Evolutionary conservation across 495 filamentous ascomycete species (phyloP), one percentile per base, ranked within the genome.

Genomic region (Wilcoxina mikolae): DNA sequence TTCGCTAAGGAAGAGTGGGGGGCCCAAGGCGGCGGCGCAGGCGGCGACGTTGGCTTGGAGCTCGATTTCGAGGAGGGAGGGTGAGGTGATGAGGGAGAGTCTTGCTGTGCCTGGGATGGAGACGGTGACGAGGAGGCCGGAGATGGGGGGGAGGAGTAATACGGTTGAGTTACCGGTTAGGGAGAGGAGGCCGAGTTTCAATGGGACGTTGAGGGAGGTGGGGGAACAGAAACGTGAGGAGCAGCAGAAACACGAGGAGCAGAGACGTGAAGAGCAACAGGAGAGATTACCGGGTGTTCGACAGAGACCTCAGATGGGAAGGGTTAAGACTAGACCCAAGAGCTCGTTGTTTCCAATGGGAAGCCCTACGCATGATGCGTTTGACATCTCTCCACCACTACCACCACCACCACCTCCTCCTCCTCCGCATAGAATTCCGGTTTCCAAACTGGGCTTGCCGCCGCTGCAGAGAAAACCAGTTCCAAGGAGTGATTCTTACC

Each of bases 11-110:
- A n/a, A 50, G n/a, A n/a, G 7, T 1, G 17, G 28, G 1, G 26
- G 33, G 3, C 28, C 49, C 11, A 38, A 23, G 42, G 74, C 74
- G 43, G 86, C 88, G 26, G 87, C 84, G 39, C 93, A 85, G 67
- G 91, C 91, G 12, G 91, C 91, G 1, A 83, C 84, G 1, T 68
- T 94, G 31, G 90, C 90, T 17, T 98, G 89, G 89, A 78, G 74
- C 41, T 76, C 73, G 56, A 69, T 73, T 29, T 72, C 72, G 25
- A 71, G 71, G 46, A 44, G 57, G 56, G 53, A 65, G 47, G 61
- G 56, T 20, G 49, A 50, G 15, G 26, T 9, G 10, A 20, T 20
- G 39, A 10, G 31, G 31, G 31, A 35, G 31, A 35, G 15, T 7
- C 31, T 35, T 7, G 15, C 7, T 7, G 31, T 7, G 31, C 31